These are phyloP conservation scores for Houttuynia cordata DNA, from an alignment of 164 flowering plant species.

Conservation along the genomic window DNA sequence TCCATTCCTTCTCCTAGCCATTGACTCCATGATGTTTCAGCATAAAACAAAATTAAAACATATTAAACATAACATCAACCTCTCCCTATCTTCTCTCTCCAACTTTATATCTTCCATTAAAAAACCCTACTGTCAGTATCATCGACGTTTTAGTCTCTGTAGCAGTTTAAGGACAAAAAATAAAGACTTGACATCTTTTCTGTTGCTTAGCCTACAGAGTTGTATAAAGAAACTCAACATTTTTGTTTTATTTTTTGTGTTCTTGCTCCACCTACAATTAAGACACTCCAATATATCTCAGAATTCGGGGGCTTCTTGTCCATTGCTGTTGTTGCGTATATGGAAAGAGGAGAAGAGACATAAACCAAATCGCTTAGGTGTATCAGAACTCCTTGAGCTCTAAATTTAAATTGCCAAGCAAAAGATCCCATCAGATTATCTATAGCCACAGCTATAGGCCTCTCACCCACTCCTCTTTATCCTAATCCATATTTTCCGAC, in stretches of 20 bases:
- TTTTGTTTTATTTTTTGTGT: background rate
- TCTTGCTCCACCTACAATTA: conserved; percentile 3
- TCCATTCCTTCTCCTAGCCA: background rate
- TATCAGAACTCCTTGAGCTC: too few species aligned
- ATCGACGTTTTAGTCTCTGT: background rate
- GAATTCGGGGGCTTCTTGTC: too few species aligned
- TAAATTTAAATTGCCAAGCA: background rate
- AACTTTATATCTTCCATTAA: background rate
- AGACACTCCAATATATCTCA: background rate
- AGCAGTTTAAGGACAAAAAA: background rate
- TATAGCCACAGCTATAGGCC: too few species aligned
- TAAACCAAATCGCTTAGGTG: too few species aligned
- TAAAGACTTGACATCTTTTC: background rate
- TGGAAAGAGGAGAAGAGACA: background rate
- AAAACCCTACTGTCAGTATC: conserved; percentile 9
- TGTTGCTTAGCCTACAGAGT: conserved; percentile 8
- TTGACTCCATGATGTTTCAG: background rate
- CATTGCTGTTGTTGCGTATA: background rate
- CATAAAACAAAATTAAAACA: background rate
- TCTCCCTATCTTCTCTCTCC: background rate
- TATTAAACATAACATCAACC: background rate
- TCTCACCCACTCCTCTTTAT: too few species aligned
- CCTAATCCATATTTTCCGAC: too few species aligned
- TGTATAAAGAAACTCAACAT: too few species aligned
- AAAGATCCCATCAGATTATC: background rate